Base-by-base conservation (phyloP, 1,139 yeast species). In the Suhomyces bokatorum region DNA sequence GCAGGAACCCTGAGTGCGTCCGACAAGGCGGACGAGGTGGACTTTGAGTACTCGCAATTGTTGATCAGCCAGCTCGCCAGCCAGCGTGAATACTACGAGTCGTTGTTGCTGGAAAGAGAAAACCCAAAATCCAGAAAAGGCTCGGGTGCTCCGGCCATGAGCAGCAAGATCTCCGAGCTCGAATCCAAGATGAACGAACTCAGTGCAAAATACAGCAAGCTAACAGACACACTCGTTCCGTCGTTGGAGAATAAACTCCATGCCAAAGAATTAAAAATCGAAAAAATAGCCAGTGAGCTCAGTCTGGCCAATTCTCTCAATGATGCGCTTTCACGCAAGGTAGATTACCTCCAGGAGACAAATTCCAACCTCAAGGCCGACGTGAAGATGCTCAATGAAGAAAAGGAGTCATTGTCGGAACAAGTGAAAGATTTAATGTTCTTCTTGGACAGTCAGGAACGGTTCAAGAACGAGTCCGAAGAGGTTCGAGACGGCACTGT, bases 21-120 rank as follows among this genome's bases (percentile, higher is more conserved):
- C 40, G 75, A 66, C 53, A 69, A 70, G 64, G 73, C 68, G 55
- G 75, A 77, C 61, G 68, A 78, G 67, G 63, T 85, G 42, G 89
- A 88, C 9, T 69, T 86, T 50, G 96, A 90, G 59, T 89, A 89
- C 59, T 85, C 95, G 0, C 87, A 86, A 54, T 70, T 90, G 39
- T 67, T 90, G 35, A 77, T 89, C 3, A 81, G 91, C 5, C 97
- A 90, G 57, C 66, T 90, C 43, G 96, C 90, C 41, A 85, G 95
- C n/a, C 97, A 90, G 63, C 71, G 96, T 42, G 93, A 87, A 50
- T 87, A 85, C 62, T 90, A 87, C 59, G 97, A 89, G 57, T 69
- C 72, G 10, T 73, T 83, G 46, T 55, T 86, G 26, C 63, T 70
- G n/a, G 76, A 75, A 36, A 64, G 68, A 12, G 69, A 71, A 3